phyloP scores from a whole-genome alignment of 345 rosid genomes.

The Salix suchowensis region DNA sequence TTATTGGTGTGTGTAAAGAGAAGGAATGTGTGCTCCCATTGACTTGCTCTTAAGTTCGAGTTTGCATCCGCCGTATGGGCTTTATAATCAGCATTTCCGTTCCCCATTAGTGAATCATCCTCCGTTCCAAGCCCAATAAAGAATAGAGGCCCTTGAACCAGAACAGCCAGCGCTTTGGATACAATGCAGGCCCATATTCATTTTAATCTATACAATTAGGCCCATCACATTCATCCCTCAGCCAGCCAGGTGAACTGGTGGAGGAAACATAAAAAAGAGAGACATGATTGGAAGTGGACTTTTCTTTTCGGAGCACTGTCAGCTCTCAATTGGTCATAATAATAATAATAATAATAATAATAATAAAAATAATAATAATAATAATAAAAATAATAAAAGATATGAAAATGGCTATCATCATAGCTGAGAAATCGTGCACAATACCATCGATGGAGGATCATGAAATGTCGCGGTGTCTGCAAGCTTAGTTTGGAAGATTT shows the following conservation, averaged over 20 bases:
- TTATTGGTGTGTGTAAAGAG: too few species aligned
- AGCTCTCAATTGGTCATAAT: not conserved
- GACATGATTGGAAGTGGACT: not conserved
- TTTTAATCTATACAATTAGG: not conserved
- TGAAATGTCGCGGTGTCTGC: not conserved
- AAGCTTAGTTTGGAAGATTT: slow-evolving; percentile 20
- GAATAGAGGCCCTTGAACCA: not conserved
- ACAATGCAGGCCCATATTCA: not conserved
- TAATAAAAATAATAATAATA: too few species aligned
- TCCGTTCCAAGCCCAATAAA: not conserved
- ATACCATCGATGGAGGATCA: slow-evolving; percentile 13
- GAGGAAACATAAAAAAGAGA: not conserved
- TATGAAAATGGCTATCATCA: not conserved
- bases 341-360: too few species aligned
- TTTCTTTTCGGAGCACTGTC: not conserved
- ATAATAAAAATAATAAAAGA: too few species aligned
- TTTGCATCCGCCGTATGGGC: too few species aligned
- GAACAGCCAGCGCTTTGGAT: not conserved
- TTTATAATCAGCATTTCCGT: too few species aligned
- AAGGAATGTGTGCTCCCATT: too few species aligned
- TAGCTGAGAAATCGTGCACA: slow-evolving; percentile 1
- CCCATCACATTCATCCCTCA: too few species aligned
- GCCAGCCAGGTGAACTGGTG: not conserved
- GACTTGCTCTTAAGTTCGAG: too few species aligned
- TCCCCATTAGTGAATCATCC: too few species aligned